Evolutionary conservation across 306 rosid genomes (phyloP).

Genomic region (Ormosia semicastrata): DNA sequence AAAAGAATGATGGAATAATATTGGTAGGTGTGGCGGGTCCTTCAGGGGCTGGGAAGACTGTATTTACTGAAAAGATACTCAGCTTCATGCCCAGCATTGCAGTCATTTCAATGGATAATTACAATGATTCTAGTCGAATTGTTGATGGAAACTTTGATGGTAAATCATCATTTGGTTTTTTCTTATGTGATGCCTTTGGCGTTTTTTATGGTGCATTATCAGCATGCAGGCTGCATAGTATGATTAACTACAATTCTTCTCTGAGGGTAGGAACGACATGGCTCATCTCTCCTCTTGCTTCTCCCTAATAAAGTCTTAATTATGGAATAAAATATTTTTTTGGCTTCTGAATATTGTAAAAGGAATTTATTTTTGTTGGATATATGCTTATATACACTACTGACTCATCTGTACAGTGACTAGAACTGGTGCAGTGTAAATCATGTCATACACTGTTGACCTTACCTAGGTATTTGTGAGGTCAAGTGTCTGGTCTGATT

Average conservation of each 20-base stretch:
- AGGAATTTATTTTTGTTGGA: not conserved
- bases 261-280: not conserved
- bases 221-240: conserved; percentile 6
- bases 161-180: conserved; percentile 39
- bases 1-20: conserved; percentile 84
- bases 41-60: conserved; percentile 97
- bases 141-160: conserved; percentile 98
- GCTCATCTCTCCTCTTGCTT: not conserved
- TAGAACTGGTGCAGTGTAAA: not conserved
- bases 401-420: not conserved
- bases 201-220: conserved; percentile 19
- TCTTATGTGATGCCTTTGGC: conserved; percentile 23
- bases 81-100: conserved; percentile 93
- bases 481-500: not conserved
- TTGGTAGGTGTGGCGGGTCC: conserved; percentile 98
- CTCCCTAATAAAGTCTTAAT: not conserved
- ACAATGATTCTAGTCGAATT: conserved; percentile 93
- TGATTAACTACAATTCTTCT: conserved; percentile 1
- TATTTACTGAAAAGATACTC: conserved; percentile 90
- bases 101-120: conserved; percentile 98
- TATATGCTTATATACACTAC: not conserved
- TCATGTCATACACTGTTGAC: not conserved
- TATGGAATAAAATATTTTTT: not conserved
- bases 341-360: not conserved
- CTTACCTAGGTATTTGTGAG: not conserved